Base-by-base conservation (phyloP, 1,139 yeast species). In the Scheffersomyces insectosa region DNA sequence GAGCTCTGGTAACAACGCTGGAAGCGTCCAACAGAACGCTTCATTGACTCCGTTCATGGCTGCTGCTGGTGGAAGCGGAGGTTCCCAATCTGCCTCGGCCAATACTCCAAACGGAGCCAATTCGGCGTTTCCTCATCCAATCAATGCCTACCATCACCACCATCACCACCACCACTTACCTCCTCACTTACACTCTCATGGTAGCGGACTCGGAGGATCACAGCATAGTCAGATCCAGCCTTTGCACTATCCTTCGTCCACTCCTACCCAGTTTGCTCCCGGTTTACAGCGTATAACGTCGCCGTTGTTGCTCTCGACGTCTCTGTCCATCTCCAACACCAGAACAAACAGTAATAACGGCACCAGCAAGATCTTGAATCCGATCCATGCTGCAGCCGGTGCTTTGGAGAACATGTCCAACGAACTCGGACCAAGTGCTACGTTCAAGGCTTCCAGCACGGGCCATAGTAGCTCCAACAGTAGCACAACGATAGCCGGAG, bases 191-290 rank as follows among this genome's bases (percentile, higher is more conserved):
- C 42, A 47, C 2, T 39, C 48, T 4, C 49, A 46, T 38, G 34
- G 23, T 7, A 31, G 20, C n/a, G 34, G 34, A 10, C 42, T 48
- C 29, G 33, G 32, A 31, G 33, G 36, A 6, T 48, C 47, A 28
- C 50, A 45, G 36, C 48, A 44, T 28, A 72, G 68, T 38, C 75
- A 79, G 38, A 76, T 73, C 3, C 77, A 72, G 52, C 85, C 87
- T 10, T 65, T 83, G 38, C 85, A 82, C 58, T 83, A 82, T 57
- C 88, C 88, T 6, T 72, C 81, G 4, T 80, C 86, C 1, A 82
- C 87, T 1, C 88, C 88, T 16, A 78, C 87, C 1, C 87, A 82
- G 55, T 83, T 80, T 69, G 87, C 86, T 29, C 81, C 85, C 0
- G 83, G 83, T 34, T 63, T 82, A 44, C 79, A 79, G 51, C 62